Percentiles rank a stretch among this genome's conserved stretches.
phyloP scores from a whole-genome alignment of 768 basidiomycete genomes.

The Hortiboletus flavorubellus region DNA sequence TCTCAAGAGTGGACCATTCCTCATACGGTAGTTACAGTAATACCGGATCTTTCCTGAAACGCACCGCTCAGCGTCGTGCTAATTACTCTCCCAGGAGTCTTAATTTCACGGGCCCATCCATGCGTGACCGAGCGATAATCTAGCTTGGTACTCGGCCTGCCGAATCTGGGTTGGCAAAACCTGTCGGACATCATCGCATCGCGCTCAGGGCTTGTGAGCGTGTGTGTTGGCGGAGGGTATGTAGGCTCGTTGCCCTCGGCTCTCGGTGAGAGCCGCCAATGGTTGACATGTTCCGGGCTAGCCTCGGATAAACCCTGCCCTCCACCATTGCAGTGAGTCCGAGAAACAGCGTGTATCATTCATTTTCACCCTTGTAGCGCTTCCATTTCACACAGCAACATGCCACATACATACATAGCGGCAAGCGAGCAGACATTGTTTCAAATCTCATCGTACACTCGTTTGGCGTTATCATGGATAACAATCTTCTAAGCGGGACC shows the following conservation, averaged over 20 bases:
- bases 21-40: slow-evolving; percentile 1
- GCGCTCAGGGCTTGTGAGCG: background rate
- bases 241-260: background rate
- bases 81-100: slow-evolving; percentile 3
- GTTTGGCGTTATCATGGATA: background rate
- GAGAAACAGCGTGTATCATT: background rate
- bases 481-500: background rate
- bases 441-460: slow-evolving; percentile 8
- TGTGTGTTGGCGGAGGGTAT: background rate
- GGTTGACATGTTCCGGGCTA: background rate
- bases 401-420: background rate
- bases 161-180: background rate
- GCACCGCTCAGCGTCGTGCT: background rate
- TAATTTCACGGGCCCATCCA: slow-evolving; percentile 4
- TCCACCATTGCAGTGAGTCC: background rate
- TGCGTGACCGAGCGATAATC: slow-evolving; percentile 1
- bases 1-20: background rate
- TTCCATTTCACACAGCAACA: background rate
- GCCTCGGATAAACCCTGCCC: background rate
- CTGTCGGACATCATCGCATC: background rate
- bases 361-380: background rate
- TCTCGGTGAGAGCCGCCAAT: background rate
- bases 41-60: slow-evolving; percentile 23
- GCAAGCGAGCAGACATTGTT: background rate
- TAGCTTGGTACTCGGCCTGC: background rate